These are phyloP conservation scores for Picochlorum sp. DNA, from an alignment of 139 green algal genomes.

Conservation along the genomic window DNA sequence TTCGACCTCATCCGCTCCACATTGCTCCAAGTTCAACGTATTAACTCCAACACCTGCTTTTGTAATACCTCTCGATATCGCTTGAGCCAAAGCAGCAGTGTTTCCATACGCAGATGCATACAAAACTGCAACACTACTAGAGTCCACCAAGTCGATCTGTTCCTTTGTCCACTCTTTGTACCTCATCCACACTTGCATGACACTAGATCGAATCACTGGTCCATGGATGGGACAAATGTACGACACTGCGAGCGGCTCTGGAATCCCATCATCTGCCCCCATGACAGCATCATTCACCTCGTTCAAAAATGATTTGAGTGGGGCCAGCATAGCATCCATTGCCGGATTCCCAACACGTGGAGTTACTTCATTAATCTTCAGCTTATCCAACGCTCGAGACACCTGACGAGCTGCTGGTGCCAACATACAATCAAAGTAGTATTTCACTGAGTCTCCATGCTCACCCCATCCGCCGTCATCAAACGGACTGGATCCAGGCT, in stretches of 20 bases:
- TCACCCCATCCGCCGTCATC: conserved; percentile 67
- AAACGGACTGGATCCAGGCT: conserved; percentile 9
- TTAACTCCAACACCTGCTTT: conserved; percentile 81
- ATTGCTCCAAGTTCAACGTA: conserved; percentile 86
- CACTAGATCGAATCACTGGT: conserved; percentile 49
- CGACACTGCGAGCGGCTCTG: conserved; percentile 13
- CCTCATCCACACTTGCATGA: conserved; percentile 50
- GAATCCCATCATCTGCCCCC: conserved; percentile 15
- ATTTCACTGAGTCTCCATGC: conserved; percentile 74
- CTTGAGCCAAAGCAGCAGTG: conserved; percentile 86
- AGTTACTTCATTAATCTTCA: conserved; percentile 46
- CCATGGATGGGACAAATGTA: conserved; percentile 74
- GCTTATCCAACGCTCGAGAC: conserved; percentile 58
- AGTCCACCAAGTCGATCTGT: conserved; percentile 28
- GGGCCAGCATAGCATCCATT: conserved; percentile 5
- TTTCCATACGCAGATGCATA: conserved; percentile 95
- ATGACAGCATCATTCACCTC: conserved; percentile 14
- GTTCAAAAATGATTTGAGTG: conserved; percentile 3
- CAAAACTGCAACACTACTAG: conserved; percentile 61
- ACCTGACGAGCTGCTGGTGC: conserved; percentile 62
- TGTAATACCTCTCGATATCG: conserved; percentile 67
- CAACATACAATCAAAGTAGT: conserved; percentile 95
- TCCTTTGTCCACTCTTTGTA: conserved; percentile 41
- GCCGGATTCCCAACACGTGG: neutral
- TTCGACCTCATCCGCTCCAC: conserved; percentile 55